Base-by-base conservation (phyloP, 176 grass and related monocot species). In the Triticum timopheevii region DNA sequence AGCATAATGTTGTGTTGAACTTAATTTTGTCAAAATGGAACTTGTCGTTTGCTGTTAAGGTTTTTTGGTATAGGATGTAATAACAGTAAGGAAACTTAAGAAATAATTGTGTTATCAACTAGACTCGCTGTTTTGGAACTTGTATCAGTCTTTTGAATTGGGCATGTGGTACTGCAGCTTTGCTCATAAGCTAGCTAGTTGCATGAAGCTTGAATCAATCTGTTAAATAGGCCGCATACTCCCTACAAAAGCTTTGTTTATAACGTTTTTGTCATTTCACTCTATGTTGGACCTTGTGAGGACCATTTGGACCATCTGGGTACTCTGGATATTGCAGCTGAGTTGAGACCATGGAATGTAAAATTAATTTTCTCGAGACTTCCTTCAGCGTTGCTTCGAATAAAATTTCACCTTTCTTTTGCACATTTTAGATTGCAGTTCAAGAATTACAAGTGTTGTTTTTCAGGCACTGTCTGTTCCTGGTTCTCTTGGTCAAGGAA, bases 391-490 rank as follows among this genome's bases (percentile, higher is more conserved):
- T n/a, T 13, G 28, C 33, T 74, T 50, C 6, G 1, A 54, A 54
- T 50, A 61, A 65, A 45, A 42, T 71, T 63, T 25, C n/a, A 44
- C 6, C 38, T 79, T 68, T 49, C 5, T 83, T 86, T 78, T 80
- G 76, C 80, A 76, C n/a, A 28, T 74, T 84, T n/a, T 11, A 36
- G 31, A 64, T 12, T 74, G 3, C 63, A 73, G 10, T 65, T 79
- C 73, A 22, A 56, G 42, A 30, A 77, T 73, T 35, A 77, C 4
- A 33, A 6, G 16, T 88, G 44, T 52, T 17, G 66, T 82, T 86
- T 66, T 92, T 71, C 76, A 98, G 96, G 96, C 96, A 86, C 86
- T 98, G 69, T 98, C 93, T 89, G 88, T 92, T 82, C 68, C 93
- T 69, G 44, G 90, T 70, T 77, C 64, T 72, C 9, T 17, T 73